Base-by-base conservation (phyloP, 257 asterid species). In the Solanum tarapatanum region DNA sequence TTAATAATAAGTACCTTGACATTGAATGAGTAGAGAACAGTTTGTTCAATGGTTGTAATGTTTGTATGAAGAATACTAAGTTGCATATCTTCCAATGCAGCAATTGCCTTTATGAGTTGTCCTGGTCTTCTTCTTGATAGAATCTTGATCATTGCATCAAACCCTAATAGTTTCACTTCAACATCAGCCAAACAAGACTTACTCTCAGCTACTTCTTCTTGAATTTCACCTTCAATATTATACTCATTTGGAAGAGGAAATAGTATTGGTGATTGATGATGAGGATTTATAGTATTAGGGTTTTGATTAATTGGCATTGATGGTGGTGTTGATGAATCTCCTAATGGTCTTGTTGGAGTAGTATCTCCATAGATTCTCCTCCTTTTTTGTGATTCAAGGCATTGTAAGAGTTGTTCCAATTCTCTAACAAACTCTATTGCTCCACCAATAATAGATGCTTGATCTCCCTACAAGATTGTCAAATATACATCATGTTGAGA, bases 391-490 rank as follows among this genome's bases (percentile, higher is more conserved):
- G 99, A 97, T 89, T 97, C 99, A 5, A 97, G 96, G 92, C 99
- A 97, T 89, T 97, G 98, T 37, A 97, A 92, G 19, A 97, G 99
- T 83, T 97, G 99, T 51, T 97, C 99, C 23, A 97, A 66, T 69
- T 97, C 99, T 76, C 98, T 92, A 84, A 97, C 99, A 55, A 97
- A 97, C 89, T 97, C 99, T 1, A 95, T 97, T 16, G 99, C 99
- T 80, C 99, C 99, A 12, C 99, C 99, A 3, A 97, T 94, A 88
- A 97, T 97, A 2, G 99, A 97, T 17, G 99, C 98, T 91, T 97
- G 99, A 90, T 97, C 99, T 55, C 99, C 98, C 99, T 97, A 74
- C 4, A 41, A 6, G 39, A 28, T 41, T 66, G n/a, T 30, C 66
- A 58, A 58, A 58, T 58, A 74, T 5, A 36, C 30, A 74, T 74